A percentile compares a stretch with the other conserved stretches of the same genome.
Evolutionary conservation across 2,329 filamentous ascomycete genomes (phyloP).

Genomic region (Neurospora sp.): DNA sequence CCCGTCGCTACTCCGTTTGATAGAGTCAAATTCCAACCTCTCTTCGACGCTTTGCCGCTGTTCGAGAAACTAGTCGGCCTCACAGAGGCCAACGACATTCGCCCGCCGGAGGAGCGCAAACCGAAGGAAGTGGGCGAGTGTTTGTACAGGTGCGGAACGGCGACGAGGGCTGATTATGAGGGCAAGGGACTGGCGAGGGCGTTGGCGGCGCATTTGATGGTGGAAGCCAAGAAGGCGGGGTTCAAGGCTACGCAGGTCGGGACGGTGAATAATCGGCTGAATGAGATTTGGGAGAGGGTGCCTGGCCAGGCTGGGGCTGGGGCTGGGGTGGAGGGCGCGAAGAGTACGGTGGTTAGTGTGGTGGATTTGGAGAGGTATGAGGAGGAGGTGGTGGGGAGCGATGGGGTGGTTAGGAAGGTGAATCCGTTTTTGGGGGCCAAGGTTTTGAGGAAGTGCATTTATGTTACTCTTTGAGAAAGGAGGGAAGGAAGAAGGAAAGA

Average conservation of each 20-base stretch:
- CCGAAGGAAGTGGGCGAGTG: constrained; percentile 19
- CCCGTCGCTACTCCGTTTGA: constrained; percentile 13
- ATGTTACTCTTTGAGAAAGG: background rate
- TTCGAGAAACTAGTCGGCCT: constrained; percentile 3
- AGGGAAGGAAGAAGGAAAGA: background rate
- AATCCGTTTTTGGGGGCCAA: background rate
- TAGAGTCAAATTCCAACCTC: constrained; percentile 1
- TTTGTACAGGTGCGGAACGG: constrained; percentile 19
- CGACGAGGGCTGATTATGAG: constrained; percentile 20
- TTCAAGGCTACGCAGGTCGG: constrained; percentile 21
- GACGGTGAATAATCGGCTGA: constrained; percentile 1
- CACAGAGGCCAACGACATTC: constrained; percentile 11
- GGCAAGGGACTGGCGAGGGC: constrained; percentile 18
- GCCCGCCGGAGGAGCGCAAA: constrained; percentile 18
- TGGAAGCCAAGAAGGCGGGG: constrained; percentile 11
- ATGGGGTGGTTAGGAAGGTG: background rate
- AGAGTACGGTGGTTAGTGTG: background rate
- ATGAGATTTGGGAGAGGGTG: background rate
- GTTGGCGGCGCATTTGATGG: constrained; percentile 18
- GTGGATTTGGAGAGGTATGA: background rate
- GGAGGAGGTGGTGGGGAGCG: background rate
- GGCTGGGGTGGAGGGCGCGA: background rate
- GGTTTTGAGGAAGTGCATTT: background rate
- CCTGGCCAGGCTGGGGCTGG: background rate
- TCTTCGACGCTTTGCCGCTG: constrained; percentile 6